phyloP scores from a whole-genome alignment of 129 eudicot species.

The Solidago caesia region DNA sequence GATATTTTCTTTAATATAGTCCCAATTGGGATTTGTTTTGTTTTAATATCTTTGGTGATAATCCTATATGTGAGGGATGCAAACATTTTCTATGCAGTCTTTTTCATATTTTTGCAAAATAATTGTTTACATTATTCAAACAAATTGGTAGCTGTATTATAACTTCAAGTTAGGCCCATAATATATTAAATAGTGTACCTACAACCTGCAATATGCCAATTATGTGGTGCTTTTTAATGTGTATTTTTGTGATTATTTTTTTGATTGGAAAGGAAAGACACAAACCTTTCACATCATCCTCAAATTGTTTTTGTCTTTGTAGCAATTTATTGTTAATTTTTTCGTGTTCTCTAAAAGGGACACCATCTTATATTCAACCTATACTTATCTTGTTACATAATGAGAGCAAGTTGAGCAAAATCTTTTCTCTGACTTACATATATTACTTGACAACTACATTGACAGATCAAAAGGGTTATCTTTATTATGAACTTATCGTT shows the following conservation, averaged over 20 bases:
- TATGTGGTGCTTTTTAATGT: not conserved
- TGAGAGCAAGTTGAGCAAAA: slow-evolving; percentile 3
- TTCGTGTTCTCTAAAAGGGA: slow-evolving; percentile 20
- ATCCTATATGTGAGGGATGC: not conserved
- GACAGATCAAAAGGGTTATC: slow-evolving; percentile 23
- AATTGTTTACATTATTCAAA: not conserved
- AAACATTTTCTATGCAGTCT: slow-evolving; percentile 3
- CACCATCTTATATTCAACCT: slow-evolving; percentile 7
- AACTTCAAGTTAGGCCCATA: slow-evolving; percentile 1
- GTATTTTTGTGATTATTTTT: slow-evolving; percentile 4
- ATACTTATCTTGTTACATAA: not conserved
- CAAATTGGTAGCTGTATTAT: not conserved
- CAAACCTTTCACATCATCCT: slow-evolving; percentile 3
- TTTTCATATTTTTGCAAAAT: not conserved
- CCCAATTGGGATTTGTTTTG: not conserved
- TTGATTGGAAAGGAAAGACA: slow-evolving; percentile 12
- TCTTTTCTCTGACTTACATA: not conserved
- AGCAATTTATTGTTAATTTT: not conserved
- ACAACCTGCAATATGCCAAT: slow-evolving; percentile 2
- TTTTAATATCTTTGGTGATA: not conserved
- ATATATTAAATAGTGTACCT: not conserved
- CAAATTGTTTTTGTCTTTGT: not conserved
- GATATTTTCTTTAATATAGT: not conserved
- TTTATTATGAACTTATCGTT: slow-evolving; percentile 31
- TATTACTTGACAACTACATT: slow-evolving; percentile 16